Conservation (phyloP, 1,284 basidiomycete species). For the Filobasidium uniguttulatum region DNA sequence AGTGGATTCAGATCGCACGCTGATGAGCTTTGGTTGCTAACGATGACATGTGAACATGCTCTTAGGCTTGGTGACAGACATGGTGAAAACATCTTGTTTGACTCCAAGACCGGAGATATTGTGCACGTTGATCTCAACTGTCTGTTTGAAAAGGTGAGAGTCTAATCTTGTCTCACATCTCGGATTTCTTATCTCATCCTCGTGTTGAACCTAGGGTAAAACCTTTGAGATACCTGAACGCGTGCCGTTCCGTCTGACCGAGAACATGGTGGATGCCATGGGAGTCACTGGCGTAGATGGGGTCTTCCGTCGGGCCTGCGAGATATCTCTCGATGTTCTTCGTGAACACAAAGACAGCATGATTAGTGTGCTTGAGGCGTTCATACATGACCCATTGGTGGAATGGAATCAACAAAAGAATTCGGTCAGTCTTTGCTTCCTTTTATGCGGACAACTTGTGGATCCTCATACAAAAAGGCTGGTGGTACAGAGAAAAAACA, state of each 20-base stretch:
- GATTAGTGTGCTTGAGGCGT: constrained; percentile 93
- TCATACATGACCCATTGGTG: constrained; percentile 92
- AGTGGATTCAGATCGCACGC: constrained; percentile 22
- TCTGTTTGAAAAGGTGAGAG: constrained; percentile 82
- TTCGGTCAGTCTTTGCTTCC: constrained; percentile 21
- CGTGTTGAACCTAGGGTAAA: constrained; percentile 50
- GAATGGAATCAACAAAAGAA: constrained; percentile 73
- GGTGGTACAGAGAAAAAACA: constrained; percentile 15
- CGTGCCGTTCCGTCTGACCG: constrained; percentile 90
- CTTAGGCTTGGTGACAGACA: constrained; percentile 86
- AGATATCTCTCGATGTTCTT: constrained; percentile 77
- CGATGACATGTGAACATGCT: neutral
- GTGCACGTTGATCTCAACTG: constrained; percentile 99
- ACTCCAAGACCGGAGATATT: constrained; percentile 73
- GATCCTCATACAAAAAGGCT: constrained; percentile 1
- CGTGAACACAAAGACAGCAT: constrained; percentile 84
- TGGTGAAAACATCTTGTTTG: constrained; percentile 91
- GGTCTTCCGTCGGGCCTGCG: constrained; percentile 81
- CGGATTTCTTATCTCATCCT: neutral
- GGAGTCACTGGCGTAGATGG: constrained; percentile 92
- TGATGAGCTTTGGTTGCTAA: neutral
- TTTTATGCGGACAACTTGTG: no score
- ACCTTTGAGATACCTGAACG: constrained; percentile 78
- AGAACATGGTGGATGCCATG: constrained; percentile 84
- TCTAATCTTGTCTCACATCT: neutral